These are phyloP conservation scores for Lentithecium fluviatile DNA, from an alignment of 495 filamentous ascomycete species.

Conservation along the genomic window DNA sequence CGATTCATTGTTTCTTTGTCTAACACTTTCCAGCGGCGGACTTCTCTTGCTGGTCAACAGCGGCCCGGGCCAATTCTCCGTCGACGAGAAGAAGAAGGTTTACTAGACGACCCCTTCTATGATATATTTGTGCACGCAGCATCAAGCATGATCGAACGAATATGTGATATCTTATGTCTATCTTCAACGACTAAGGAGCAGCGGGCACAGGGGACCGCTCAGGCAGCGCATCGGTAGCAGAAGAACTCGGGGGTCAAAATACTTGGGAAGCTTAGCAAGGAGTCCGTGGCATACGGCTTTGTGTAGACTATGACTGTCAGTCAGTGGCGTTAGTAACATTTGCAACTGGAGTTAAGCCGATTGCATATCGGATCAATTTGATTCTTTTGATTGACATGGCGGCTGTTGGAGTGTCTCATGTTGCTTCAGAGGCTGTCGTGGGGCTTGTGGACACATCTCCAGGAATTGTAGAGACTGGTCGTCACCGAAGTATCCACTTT, in stretches of 20 bases:
- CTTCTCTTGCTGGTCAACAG: slow-evolving; percentile 96
- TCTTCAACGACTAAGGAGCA: neutral
- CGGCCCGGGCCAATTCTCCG: slow-evolving; percentile 93
- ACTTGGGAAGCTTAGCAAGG: slow-evolving; percentile 16
- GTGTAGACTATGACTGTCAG: slow-evolving; percentile 28
- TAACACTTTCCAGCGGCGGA: slow-evolving; percentile 61
- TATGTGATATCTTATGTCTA: slow-evolving; percentile 19
- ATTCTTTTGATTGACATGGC: neutral
- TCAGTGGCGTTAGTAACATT: slow-evolving; percentile 20
- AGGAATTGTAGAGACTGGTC: neutral
- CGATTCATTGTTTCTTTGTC: slow-evolving; percentile 1
- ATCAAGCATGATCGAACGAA: slow-evolving; percentile 29
- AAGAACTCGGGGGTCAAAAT: neutral
- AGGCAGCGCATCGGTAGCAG: neutral
- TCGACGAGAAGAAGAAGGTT: slow-evolving; percentile 99
- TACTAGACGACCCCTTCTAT: slow-evolving; percentile 58
- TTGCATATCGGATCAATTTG: slow-evolving; percentile 19
- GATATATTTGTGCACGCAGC: slow-evolving; percentile 8
- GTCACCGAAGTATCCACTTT: neutral
- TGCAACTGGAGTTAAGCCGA: slow-evolving; percentile 21
- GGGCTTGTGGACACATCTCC: too few species aligned
- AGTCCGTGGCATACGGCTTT: slow-evolving; percentile 17
- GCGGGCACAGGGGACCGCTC: neutral
- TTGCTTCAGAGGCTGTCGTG: too few species aligned
- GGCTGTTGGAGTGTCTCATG: too few species aligned